phyloP scores from a whole-genome alignment of 139 green algal genomes.

The Chlorella sp. region DNA sequence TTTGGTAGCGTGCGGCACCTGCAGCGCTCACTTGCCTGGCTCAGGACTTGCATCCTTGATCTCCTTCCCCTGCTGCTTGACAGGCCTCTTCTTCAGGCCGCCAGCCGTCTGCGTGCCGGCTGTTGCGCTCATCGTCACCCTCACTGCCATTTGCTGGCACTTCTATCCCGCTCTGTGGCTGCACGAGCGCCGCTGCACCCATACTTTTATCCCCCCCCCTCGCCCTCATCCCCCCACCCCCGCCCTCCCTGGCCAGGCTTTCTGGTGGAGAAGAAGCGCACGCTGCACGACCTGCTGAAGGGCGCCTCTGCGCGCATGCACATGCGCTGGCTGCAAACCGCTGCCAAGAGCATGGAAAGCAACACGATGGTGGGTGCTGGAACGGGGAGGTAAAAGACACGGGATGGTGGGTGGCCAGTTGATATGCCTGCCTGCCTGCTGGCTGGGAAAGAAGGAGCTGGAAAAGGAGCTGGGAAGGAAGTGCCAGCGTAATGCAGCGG shows the following conservation, averaged over 20 bases:
- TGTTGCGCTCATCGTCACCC: no score
- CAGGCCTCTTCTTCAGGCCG: no score
- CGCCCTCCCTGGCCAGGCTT: background rate
- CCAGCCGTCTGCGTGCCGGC: no score
- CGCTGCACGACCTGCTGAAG: background rate
- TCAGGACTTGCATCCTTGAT: background rate
- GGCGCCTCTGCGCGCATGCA: background rate
- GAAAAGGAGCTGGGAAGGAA: no score
- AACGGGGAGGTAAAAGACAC: no score
- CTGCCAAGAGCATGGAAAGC: background rate
- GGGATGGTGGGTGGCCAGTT: no score
- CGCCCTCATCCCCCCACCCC: background rate
- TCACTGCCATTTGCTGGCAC: no score
- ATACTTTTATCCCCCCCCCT: background rate
- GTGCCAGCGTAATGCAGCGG: no score
- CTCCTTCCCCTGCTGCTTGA: background rate
- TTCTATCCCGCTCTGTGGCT: no score
- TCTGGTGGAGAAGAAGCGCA: background rate
- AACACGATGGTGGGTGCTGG: background rate
- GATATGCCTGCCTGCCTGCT: background rate
- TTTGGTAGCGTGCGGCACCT: background rate
- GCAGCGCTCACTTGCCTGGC: background rate
- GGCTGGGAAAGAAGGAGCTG: no score
- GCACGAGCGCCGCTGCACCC: no score
- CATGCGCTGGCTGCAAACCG: slow-evolving; percentile 14